These are phyloP conservation scores for Anthostomella pinea DNA, from an alignment of 2,329 filamentous ascomycete genomes.

Conservation along the genomic window DNA sequence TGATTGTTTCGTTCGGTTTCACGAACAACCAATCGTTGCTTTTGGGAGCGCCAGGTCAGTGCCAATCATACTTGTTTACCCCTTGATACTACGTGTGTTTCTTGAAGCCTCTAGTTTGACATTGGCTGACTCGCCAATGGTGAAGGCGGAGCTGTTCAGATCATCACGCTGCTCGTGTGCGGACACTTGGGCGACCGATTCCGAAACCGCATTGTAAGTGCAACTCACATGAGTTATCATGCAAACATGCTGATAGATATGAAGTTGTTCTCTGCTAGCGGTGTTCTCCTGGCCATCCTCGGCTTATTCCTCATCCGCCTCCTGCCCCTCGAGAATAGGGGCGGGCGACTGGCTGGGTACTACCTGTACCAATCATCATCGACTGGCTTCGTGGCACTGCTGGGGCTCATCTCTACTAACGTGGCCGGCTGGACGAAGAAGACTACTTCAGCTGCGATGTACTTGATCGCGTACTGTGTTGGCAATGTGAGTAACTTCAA, in stretches of 20 bases:
- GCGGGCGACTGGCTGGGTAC: constrained; percentile 60
- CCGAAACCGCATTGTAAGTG: constrained; percentile 48
- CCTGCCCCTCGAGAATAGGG: constrained; percentile 54
- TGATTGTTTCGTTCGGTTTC: constrained; percentile 59
- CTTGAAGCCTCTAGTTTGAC: too few species aligned
- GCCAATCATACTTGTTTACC: too few species aligned
- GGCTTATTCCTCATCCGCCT: constrained; percentile 64
- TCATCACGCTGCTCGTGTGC: constrained; percentile 51
- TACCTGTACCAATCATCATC: constrained; percentile 61
- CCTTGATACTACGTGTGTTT: too few species aligned
- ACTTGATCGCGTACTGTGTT: constrained; percentile 48
- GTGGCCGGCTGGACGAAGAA: constrained; percentile 58
- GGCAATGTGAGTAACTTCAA: constrained; percentile 40
- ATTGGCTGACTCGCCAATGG: too few species aligned
- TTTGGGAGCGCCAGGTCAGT: constrained; percentile 61
- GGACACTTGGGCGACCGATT: constrained; percentile 54
- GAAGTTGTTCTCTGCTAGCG: constrained; percentile 48
- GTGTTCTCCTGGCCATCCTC: constrained; percentile 51
- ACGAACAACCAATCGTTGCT: constrained; percentile 60
- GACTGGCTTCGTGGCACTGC: constrained; percentile 60
- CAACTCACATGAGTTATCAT: background rate
- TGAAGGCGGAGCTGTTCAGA: constrained; percentile 65
- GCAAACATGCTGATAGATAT: constrained; percentile 8
- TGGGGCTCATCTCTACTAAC: constrained; percentile 63
- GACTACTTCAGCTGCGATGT: constrained; percentile 54